phyloP scores from a whole-genome alignment of 2,329 filamentous ascomycete genomes.

The Cytospora chrysosperma region DNA sequence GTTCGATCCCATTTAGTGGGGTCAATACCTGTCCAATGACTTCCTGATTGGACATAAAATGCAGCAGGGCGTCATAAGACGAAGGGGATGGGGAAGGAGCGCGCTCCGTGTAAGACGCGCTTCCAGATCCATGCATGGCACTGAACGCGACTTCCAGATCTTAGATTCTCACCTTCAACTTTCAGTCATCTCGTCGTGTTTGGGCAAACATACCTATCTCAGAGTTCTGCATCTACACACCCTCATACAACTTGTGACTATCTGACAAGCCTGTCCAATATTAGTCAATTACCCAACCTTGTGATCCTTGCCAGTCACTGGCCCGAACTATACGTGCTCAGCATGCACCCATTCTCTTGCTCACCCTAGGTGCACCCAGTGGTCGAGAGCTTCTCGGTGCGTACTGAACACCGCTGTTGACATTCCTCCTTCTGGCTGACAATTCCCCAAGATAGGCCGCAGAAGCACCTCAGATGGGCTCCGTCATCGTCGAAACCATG shows the following conservation, averaged over 20 bases:
- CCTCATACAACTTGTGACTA: background rate
- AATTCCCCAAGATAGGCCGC: background rate
- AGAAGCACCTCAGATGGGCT: constrained; percentile 38
- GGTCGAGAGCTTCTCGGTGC: constrained; percentile 29
- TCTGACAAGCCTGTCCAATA: background rate
- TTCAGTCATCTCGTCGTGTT: background rate
- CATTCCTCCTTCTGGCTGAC: background rate
- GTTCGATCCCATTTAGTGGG: background rate
- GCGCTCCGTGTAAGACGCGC: background rate
- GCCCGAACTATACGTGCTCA: background rate
- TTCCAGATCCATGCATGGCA: background rate
- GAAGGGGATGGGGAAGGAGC: constrained; percentile 10
- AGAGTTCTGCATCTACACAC: background rate
- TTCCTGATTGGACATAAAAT: constrained; percentile 2
- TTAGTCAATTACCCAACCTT: background rate
- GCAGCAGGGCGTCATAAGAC: constrained; percentile 9
- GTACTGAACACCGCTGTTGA: background rate
- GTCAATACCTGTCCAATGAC: background rate
- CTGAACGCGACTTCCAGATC: constrained; percentile 6
- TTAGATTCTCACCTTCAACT: background rate
- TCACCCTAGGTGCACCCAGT: constrained; percentile 9
- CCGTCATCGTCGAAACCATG: constrained; percentile 45
- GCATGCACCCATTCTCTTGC: constrained; percentile 4
- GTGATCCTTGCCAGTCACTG: background rate
- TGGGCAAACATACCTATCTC: background rate